Evolutionary conservation across 805 yeast genomes (phyloP).

Genomic region (Teunomyces panamensis): DNA sequence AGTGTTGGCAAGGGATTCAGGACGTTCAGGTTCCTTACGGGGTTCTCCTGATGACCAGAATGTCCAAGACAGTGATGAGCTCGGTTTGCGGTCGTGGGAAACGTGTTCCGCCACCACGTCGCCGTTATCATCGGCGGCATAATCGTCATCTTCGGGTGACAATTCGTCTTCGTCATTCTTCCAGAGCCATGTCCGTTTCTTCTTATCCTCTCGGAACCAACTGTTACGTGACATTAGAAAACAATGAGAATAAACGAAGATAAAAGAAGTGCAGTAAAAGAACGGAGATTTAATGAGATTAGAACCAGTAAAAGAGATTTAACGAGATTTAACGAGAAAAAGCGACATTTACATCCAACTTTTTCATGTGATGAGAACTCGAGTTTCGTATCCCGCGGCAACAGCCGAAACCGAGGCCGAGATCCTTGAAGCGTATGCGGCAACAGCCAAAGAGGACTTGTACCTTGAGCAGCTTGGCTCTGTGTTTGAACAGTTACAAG

Average conservation of each 20-base stretch:
- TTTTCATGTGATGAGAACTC: too few species aligned
- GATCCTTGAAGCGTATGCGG: slow-evolving; percentile 30
- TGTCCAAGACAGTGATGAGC: slow-evolving; percentile 24
- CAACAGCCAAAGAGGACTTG: slow-evolving; percentile 24
- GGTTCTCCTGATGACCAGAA: slow-evolving; percentile 28
- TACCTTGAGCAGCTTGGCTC: slow-evolving; percentile 23
- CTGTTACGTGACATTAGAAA: slow-evolving; percentile 4
- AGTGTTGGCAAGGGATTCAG: too few species aligned
- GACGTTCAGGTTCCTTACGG: slow-evolving; percentile 5
- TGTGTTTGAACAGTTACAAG: slow-evolving; percentile 20
- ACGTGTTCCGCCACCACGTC: slow-evolving; percentile 35
- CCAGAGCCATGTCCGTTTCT: background rate
- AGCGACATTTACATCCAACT: too few species aligned
- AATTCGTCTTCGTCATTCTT: slow-evolving; percentile 7
- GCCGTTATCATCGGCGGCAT: slow-evolving; percentile 21
- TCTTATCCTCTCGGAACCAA: slow-evolving; percentile 28
- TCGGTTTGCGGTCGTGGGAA: slow-evolving; percentile 19
- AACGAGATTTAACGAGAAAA: background rate
- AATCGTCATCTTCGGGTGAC: slow-evolving; percentile 20
- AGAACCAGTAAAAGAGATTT: background rate
- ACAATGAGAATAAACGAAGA: background rate
- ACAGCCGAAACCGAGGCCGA: slow-evolving; percentile 30
- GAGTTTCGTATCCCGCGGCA: slow-evolving; percentile 12
- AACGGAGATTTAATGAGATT: background rate
- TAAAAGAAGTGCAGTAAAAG: background rate